Evolutionary conservation across 768 basidiomycete genomes (phyloP).

Genomic region (Collybiopsis confluens): DNA sequence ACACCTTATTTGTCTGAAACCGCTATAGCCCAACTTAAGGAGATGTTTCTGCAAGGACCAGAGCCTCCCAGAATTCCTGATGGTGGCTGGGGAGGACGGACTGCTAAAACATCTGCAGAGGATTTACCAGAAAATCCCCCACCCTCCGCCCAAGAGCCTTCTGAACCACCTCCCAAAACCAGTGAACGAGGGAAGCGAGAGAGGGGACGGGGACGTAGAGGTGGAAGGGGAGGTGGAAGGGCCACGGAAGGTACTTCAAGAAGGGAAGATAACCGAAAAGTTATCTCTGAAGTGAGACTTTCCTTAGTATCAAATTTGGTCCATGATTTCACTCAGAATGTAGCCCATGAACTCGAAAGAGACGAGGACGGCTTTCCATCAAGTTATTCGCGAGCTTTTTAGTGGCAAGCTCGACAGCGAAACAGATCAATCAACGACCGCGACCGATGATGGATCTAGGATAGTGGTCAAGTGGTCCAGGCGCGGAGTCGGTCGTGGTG

Average conservation of each 20-base stretch:
- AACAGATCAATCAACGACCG: conserved; percentile 51
- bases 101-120: conserved; percentile 26
- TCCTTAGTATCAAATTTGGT: conserved; percentile 7
- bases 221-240: conserved; percentile 37
- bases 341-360: conserved; percentile 84
- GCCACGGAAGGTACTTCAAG: conserved; percentile 25
- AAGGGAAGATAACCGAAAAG: conserved; percentile 66
- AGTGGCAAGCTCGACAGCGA: conserved; percentile 81
- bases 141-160: conserved; percentile 15
- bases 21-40: conserved; percentile 58
- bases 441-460: conserved; percentile 63
- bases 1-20: conserved; percentile 60
- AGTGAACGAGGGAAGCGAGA: conserved; percentile 29
- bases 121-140: conserved; percentile 21
- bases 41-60: conserved; percentile 77
- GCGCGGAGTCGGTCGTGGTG: conserved; percentile 42
- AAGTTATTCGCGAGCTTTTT: conserved; percentile 76
- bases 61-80: conserved; percentile 73
- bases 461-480: conserved; percentile 79
- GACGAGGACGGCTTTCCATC: conserved; percentile 78
- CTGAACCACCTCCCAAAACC: conserved; percentile 21
- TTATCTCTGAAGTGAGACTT: conserved; percentile 76
- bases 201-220: conserved; percentile 33
- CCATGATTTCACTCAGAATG: conserved; percentile 3
- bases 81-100: conserved; percentile 65